Evolutionary conservation across 139 green algal species (phyloP), one percentile per base, ranked within the genome.

Genomic region (Picochlorum sp.): DNA sequence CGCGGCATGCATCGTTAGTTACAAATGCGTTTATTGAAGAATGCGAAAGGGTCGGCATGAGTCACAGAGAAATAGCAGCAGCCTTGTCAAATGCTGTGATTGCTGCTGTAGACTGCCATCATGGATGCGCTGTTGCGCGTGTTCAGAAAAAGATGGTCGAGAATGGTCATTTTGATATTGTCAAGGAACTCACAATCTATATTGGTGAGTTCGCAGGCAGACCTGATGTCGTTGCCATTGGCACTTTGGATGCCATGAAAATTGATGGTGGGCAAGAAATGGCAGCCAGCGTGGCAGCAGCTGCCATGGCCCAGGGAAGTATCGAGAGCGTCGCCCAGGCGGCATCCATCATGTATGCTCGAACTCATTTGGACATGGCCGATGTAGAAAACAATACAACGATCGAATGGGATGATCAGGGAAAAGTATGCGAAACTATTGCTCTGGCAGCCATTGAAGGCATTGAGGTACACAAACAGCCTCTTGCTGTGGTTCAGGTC

Each of bases 171-270:
- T 30, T 34, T 18, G 20, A 30, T 18, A 8, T 34, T 20, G 51
- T 59, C 20, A 21, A 30, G 51, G 21, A 21, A 9, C 15, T 59
- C 18, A 38, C 51, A 18, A 21, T 59, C 13, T 30, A 30, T 59
- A 34, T 59, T 32, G 51, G 13, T 0, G 21, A 28, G 21, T 7
- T 30, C 13, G 15, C 13, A 1, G 21, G 23, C n/a, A 30, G 51
- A 15, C 51, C 51, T 30, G 51, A 59, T 59, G 51, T 34, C 4
- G 51, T 59, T 34, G 51, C 51, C 26, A 30, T 59, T 16, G 51
- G 51, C 20, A 59, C 21, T 15, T 26, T 30, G 21, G 51, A 30
- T 15, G 51, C 51, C 4, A 30, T 59, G 18, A 28, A 30, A 34
- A 15, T 38, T 18, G 51, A 30, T 15, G 51, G 23, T 30, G 51